Percentiles rank a stretch among this genome's conserved stretches.
Conservation (phyloP, 768 basidiomycete genomes). For the Dendrothele bispora region DNA sequence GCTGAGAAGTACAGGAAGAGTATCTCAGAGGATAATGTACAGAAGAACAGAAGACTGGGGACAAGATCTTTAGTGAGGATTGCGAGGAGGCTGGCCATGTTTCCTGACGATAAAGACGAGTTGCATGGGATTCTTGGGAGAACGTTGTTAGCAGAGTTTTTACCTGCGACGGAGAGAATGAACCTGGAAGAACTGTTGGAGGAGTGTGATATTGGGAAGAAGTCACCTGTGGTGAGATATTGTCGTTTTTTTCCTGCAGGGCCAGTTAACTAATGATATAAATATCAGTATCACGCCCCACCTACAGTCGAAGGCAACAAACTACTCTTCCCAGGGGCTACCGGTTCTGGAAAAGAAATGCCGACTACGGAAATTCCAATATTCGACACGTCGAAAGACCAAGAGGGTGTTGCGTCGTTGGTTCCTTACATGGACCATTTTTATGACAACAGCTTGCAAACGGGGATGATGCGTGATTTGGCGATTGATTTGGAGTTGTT, state of each 20-base stretch:
- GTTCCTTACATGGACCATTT: conserved; percentile 72
- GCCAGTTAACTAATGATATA: too few relatives aligned
- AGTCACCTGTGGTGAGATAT: conserved; percentile 43
- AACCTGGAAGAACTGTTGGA: conserved; percentile 51
- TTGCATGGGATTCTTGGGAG: conserved; percentile 47
- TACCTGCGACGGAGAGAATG: conserved; percentile 58
- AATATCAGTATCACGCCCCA: conserved; percentile 46
- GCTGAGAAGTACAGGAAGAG: conserved; percentile 58
- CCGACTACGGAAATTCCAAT: conserved; percentile 40
- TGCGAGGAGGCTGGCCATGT: conserved; percentile 45
- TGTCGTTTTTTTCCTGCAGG: too few relatives aligned
- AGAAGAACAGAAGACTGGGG: conserved; percentile 64
- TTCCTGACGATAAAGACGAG: conserved; percentile 41
- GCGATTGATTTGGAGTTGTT: conserved; percentile 62
- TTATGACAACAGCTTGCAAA: conserved; percentile 69
- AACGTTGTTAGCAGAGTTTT: conserved; percentile 57
- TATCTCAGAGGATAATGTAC: conserved; percentile 53
- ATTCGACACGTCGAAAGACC: conserved; percentile 51
- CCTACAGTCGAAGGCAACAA: conserved; percentile 36
- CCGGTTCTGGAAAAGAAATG: conserved; percentile 27
- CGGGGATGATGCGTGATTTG: conserved; percentile 64
- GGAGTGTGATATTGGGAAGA: conserved; percentile 45
- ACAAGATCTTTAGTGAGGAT: conserved; percentile 60
- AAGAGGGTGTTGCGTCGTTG: conserved; percentile 54
- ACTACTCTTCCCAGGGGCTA: conserved; percentile 49